Evolutionary conservation across 208 protist species (phyloP), one percentile per base, ranked within the genome.

Genomic region (Leishmania aethiopica): DNA sequence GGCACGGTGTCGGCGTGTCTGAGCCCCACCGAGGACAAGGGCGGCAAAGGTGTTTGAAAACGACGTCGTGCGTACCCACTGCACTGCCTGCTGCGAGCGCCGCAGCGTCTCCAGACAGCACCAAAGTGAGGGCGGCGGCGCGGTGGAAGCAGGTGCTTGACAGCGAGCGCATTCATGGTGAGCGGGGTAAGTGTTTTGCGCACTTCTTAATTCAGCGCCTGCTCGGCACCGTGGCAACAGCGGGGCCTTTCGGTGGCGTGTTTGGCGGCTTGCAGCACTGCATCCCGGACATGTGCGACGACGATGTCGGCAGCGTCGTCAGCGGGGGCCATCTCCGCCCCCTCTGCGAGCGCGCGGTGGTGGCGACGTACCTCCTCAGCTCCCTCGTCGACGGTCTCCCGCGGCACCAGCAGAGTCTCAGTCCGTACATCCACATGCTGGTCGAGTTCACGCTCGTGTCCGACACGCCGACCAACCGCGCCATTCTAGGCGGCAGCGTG

Each of bases 401-500:
- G 1, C 90, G 93, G 0, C 90, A 96, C 75, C 87, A 96, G 62
- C 66, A 75, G 32, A 86, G 88, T 51, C 77, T 97, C 15, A 45
- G 70, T 59, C 92, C 91, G 22, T 95, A 89, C 73, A 79, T 94
- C 32, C 82, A 86, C 13, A 85, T 95, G 79, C 74, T 97, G 35
- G 77, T 97, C n/a, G 86, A 88, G 25, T 87, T 86, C 37, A 81
- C 94, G 35, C 95, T 93, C 78, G 91, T 97, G 15, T 86, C 92
- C 2, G 88, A 95, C 78, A 91, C 87, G 2, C 70, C 78, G 13
- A 78, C 82, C 25, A 82, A 90, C 75, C 86, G 87, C 7, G 78
- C 83, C 2, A 84, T 86, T 22, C 83, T 86, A 8, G 81, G 73
- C 75, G 83, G 67, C 67, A 86, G 79, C 28, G 80, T 85, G 62